Evolutionary conservation across 225 moss, liverwort and hornwort species (phyloP), one percentile per base, ranked within the genome.

Genomic region (Rhytidiadelphus loreus): DNA sequence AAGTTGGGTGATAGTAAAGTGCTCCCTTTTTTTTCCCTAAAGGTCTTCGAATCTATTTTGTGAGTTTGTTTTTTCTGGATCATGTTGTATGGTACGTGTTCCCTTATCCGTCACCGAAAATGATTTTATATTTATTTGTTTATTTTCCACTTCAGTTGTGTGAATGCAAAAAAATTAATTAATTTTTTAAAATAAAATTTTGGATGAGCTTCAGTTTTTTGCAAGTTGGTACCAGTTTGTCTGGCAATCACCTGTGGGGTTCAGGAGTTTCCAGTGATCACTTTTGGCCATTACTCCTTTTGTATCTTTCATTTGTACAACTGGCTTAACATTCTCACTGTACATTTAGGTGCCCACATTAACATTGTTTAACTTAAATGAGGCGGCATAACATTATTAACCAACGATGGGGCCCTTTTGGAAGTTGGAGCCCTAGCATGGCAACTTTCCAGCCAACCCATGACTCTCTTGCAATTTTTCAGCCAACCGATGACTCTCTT

Each of bases 401-500:
- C 7, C 46, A 73, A 46, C 4, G 0, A 1, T 16, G 2, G 15
- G 16, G 1, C 15, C 25, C 1, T 71, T 26, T 74, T 74, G 7
- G 6, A 74, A 48, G 20, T 7, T 0, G 12, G 12, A 32, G 12
- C 19, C 7, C 46, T 1, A 50, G 0, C 3, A 2, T 32, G 6
- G 32, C 32, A 18, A 32, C 12, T 32, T 75, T 33, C 4, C 8
- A 74, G 3, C 12, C 48, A 32, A 7, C 19, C 74, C 30, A 74
- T 74, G 30, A 12, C 20, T 74, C 12, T 32, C 29, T 32, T 30
- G 30, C 11, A 74, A 74, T 7, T 32, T 75, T 33, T 7, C 8
- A 74, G 3, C 12, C 48, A 32, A 7, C 19, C 74, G 30, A 74
- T 74, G 30, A 12, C 20, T 74, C 12, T 32, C 29, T 32, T 30